These are phyloP conservation scores for Thermothielavioides terrestris DNA, from an alignment of 495 filamentous ascomycete genomes.

Conservation along the genomic window DNA sequence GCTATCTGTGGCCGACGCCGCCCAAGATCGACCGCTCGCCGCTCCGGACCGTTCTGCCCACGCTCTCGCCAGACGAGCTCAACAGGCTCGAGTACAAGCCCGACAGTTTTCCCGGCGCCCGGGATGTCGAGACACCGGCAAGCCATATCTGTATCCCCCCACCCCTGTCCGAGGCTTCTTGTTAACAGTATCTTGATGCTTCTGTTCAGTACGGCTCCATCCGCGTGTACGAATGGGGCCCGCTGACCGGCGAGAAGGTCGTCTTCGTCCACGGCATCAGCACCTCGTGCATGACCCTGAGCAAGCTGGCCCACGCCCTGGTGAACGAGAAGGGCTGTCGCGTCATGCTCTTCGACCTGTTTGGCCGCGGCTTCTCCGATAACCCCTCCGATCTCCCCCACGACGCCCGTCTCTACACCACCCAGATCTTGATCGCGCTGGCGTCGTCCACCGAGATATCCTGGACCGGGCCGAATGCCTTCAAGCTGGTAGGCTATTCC, in stretches of 20 bases:
- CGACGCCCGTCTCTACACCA: conserved; percentile 63
- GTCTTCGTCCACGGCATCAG: conserved; percentile 80
- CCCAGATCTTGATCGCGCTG: conserved; percentile 64
- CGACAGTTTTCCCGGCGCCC: conserved; percentile 35
- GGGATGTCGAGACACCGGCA: conserved; percentile 39
- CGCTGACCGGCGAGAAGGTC: conserved; percentile 68
- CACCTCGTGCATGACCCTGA: conserved; percentile 68
- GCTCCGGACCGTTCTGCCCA: conserved; percentile 27
- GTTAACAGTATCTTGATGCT: too few species aligned
- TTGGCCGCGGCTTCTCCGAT: conserved; percentile 72
- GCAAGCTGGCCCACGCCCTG: conserved; percentile 57
- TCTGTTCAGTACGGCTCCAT: conserved; percentile 77
- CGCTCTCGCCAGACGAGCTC: conserved; percentile 23
- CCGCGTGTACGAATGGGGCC: conserved; percentile 84
- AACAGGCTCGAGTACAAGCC: conserved; percentile 28
- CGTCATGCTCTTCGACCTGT: conserved; percentile 76
- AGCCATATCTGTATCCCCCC: neutral
- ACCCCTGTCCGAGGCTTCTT: too few species aligned
- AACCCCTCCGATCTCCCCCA: conserved; percentile 58
- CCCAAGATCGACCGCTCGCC: conserved; percentile 29
- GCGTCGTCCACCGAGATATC: conserved; percentile 54
- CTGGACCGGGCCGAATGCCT: conserved; percentile 54
- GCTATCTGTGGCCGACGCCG: conserved; percentile 26
- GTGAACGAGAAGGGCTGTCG: conserved; percentile 62
- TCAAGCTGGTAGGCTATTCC: conserved; percentile 74